A percentile compares a stretch with the other conserved stretches of the same genome.
Conservation (phyloP, 805 yeast genomes). For the Sugiyamaella floridensis region DNA sequence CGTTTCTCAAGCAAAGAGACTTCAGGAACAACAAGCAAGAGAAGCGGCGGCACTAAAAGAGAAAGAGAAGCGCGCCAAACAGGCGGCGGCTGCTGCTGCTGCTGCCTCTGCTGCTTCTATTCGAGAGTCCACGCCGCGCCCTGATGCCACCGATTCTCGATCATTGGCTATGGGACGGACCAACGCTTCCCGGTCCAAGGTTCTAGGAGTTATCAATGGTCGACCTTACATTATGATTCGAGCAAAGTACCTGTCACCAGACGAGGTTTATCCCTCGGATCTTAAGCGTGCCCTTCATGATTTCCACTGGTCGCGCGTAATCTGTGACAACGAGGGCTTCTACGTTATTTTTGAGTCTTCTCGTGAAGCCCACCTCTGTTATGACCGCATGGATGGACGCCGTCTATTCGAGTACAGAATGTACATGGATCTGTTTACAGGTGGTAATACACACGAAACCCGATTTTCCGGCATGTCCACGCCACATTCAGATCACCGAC, state of each 20-base stretch:
- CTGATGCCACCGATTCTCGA: background rate
- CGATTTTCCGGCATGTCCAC: conserved; percentile 23
- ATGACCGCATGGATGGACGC: conserved; percentile 52
- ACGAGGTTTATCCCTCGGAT: conserved; percentile 45
- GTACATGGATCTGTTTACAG: conserved; percentile 46
- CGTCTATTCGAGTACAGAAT: conserved; percentile 42
- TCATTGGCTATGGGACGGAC: background rate
- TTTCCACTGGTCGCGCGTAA: conserved; percentile 60
- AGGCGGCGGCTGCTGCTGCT: background rate
- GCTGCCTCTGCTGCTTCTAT: too few relatives aligned
- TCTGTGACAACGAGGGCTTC: conserved; percentile 59
- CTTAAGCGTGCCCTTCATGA: conserved; percentile 51
- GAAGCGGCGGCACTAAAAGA: background rate
- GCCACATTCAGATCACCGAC: conserved; percentile 14
- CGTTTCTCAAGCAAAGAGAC: background rate
- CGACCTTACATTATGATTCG: conserved; percentile 24
- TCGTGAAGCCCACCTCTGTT: conserved; percentile 54
- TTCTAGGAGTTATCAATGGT: conserved; percentile 11
- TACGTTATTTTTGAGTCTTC: conserved; percentile 60
- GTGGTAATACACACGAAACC: conserved; percentile 14
- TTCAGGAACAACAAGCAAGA: background rate
- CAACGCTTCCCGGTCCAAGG: background rate
- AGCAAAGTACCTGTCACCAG: conserved; percentile 23
- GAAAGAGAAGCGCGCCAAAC: background rate
- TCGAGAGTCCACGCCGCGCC: background rate